Evolutionary conservation across 495 filamentous ascomycete genomes (phyloP).

Genomic region (Lepraria neglecta): DNA sequence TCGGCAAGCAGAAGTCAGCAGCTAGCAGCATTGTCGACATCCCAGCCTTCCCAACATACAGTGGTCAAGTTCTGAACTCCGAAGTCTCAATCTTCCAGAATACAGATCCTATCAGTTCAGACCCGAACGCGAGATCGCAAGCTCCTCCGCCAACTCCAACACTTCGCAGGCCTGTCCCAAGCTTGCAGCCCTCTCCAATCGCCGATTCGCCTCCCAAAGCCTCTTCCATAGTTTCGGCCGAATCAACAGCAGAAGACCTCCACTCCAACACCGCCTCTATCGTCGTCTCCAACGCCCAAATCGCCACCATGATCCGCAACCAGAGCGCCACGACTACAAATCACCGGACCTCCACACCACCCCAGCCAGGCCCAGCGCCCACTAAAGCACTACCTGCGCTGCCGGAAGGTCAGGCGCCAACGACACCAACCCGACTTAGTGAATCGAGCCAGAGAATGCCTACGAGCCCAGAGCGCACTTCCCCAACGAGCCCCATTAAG

Average conservation of each 20-base stretch:
- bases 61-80: background rate
- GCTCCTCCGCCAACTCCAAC: background rate
- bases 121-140: background rate
- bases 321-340: background rate
- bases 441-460: constrained; percentile 1
- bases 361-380: constrained; percentile 37
- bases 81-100: background rate
- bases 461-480: constrained; percentile 13
- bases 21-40: background rate
- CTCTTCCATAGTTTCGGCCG: constrained; percentile 17
- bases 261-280: constrained; percentile 22
- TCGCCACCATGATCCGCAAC: constrained; percentile 14
- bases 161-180: background rate
- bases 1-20: constrained; percentile 6
- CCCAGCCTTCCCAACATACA: background rate
- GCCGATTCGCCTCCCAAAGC: constrained; percentile 15
- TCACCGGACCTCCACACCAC: constrained; percentile 14
- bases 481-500: constrained; percentile 11
- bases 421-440: constrained; percentile 8
- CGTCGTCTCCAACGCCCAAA: constrained; percentile 22
- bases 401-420: constrained; percentile 29
- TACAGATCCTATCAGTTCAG: background rate
- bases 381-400: constrained; percentile 36
- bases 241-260: constrained; percentile 16
- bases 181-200: constrained; percentile 6